phyloP scores from a whole-genome alignment of 257 asterid species.

The Scutellaria baicalensis region DNA sequence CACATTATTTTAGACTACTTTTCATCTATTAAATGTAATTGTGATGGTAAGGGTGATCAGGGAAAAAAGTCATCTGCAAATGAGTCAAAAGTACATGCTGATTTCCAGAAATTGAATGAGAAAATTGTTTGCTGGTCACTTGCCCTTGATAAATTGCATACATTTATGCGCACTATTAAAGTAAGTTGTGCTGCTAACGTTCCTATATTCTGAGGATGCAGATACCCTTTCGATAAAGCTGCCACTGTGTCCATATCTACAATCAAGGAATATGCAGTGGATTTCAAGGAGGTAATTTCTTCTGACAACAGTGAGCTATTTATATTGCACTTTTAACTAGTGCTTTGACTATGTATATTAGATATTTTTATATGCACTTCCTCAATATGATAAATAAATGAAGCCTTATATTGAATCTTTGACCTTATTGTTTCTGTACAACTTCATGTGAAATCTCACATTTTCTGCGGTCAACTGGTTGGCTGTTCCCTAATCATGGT shows the following conservation, averaged over 20 bases:
- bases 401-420: not conserved
- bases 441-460: not conserved
- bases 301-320: not conserved
- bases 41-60: not conserved
- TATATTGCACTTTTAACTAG: not conserved
- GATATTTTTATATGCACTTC: not conserved
- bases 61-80: not conserved
- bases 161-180: not conserved
- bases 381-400: not conserved
- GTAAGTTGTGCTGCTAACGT: not conserved
- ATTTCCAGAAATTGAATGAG: not conserved
- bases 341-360: not conserved
- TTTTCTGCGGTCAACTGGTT: not conserved
- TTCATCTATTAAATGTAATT: not conserved
- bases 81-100: not conserved
- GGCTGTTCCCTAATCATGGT: not conserved
- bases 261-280: slow-evolving; percentile 50
- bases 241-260: slow-evolving; percentile 86
- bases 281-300: slow-evolving; percentile 67
- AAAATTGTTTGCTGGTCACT: not conserved
- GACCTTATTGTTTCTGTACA: not conserved
- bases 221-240: slow-evolving; percentile 91
- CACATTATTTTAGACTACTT: not conserved
- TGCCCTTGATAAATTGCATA: not conserved
- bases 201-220: slow-evolving; percentile 22